These are phyloP conservation scores for Diaporthe sp. DNA, from an alignment of 2,329 filamentous ascomycete genomes.

Conservation along the genomic window DNA sequence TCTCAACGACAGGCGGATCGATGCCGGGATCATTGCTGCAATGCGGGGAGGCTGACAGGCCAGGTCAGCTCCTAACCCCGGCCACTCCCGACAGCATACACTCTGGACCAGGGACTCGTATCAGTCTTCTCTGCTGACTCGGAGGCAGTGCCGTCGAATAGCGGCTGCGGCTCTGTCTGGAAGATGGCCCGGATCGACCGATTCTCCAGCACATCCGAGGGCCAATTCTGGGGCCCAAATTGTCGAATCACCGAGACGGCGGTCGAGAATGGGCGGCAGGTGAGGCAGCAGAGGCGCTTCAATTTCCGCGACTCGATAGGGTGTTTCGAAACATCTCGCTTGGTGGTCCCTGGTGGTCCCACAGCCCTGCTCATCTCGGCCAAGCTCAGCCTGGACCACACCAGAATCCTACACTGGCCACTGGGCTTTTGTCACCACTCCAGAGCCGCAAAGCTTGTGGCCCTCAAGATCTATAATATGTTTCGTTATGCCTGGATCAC, in stretches of 20 bases:
- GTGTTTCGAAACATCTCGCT: constrained; percentile 35
- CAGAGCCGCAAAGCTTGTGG: constrained; percentile 13
- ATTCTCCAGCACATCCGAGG: background rate
- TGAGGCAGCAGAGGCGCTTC: constrained; percentile 14
- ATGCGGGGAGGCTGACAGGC: background rate
- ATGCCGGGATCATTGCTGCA: constrained; percentile 12
- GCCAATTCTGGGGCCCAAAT: background rate
- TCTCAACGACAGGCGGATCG: background rate
- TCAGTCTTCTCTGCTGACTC: background rate
- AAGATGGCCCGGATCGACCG: constrained; percentile 11
- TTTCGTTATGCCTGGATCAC: background rate
- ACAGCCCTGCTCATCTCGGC: constrained; percentile 34
- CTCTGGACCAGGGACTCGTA: too few relatives aligned
- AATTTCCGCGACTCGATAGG: constrained; percentile 18
- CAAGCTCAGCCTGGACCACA: background rate
- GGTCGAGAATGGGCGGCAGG: constrained; percentile 11
- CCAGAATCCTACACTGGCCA: background rate
- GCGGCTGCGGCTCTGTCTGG: background rate
- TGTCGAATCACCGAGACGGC: background rate
- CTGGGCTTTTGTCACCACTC: background rate
- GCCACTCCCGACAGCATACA: too few relatives aligned
- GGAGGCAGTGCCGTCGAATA: background rate
- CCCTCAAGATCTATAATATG: background rate
- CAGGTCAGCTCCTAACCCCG: constrained; percentile 3
- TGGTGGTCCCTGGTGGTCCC: constrained; percentile 18